Evolutionary conservation across 352 stramenopile species (phyloP), one percentile per base, ranked within the genome.

Genomic region (Thraustochytrium striatum): DNA sequence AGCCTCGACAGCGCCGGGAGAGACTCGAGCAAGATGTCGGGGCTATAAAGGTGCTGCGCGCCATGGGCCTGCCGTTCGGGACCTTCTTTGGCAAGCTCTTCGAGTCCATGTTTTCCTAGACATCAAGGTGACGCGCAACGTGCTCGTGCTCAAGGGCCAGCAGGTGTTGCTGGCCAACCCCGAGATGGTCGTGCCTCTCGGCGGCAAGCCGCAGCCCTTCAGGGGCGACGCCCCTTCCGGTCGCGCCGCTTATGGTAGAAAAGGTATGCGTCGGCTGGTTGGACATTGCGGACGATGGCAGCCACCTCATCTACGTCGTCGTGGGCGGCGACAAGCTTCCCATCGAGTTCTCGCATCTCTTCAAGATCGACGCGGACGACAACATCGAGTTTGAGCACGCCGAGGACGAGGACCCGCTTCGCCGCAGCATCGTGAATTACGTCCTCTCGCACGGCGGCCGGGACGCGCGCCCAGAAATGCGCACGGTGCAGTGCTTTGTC

Each of bases 81-180:
- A 32, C 30, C 21, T 75, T 75, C 36, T 75, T 44, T 43, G 52
- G 52, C 32, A 30, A 43, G 19, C 33, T 75, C 30, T 75, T 75
- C 2, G 44, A 39, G 9, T 47, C 65, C 16, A 75, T 75, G 44
- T 38, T 75, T 21, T 62, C 44, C 44, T 61, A 61, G 65, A 75
- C n/a, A 35, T 75, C n/a, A 16, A 8, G n/a, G 44, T 75, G 16
- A 70, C 65, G 5, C 30, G 13, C 21, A 50, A 75, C 3, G 61
- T 43, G 9, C 68, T 75, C 5, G 52, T 43, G 7, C n/a, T 9
- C 19, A 28, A 7, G 11, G 65, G 65, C 25, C 44, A 75, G 50
- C 44, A 75, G 36, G 39, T 75, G 44, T 43, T 75, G 11, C 44
- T 75, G 7, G 65, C 65, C 21, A 50, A 61, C 47, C 65, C 65